phyloP scores from a whole-genome alignment of 176 grass and related monocot genomes.

The maize (Zea mays) region Zm-B73-REFERENCE-NAM-5.0 NC_050103.1:97382001-97382500 shows the following conservation, averaged over 20 bases:
- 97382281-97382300: constrained; percentile 14
- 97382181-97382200: constrained; percentile 76
- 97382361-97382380: constrained; percentile 71
- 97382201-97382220: constrained; percentile 82
- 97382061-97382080: constrained; percentile 11
- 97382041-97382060: not conserved
- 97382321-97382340: constrained; percentile 71
- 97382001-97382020: not conserved
- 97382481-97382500: not conserved
- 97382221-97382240: constrained; percentile 91
- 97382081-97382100: constrained; percentile 22
- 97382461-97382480: not conserved
- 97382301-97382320: constrained; percentile 31
- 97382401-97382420: not conserved
- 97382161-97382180: constrained; percentile 83
- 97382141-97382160: not conserved
- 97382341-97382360: constrained; percentile 83
- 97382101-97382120: not conserved
- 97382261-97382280: constrained; percentile 31
- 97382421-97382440: not conserved
- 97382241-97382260: constrained; percentile 58
- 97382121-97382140: not conserved
- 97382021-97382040: not conserved
- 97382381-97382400: not conserved
- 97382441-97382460: not conserved